Base-by-base conservation (phyloP, 1,284 basidiomycete genomes). In the Tilletia walkeri region DNA sequence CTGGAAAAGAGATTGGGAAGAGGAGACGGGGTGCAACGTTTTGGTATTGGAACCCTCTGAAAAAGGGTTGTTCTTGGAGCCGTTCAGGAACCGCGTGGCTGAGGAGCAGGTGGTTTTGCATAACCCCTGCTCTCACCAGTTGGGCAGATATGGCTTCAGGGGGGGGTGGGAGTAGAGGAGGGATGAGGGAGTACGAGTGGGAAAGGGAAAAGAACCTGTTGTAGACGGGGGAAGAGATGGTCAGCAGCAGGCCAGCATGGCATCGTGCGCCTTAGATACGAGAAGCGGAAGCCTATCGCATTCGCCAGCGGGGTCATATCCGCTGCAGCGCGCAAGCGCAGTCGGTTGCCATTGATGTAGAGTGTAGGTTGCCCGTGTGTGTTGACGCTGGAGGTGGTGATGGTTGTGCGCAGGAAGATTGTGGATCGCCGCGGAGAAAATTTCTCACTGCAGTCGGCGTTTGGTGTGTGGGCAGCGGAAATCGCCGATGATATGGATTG, bases 131-230 rank as follows among this genome's bases (percentile, higher is more conserved):
- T 63, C 59, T 38, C 18, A 36, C 34, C 59, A 63, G 30, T 63
- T 63, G 59, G 59, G 59, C 59, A 63, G 59, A 63, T 39, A 63
- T 63, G 59, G 59, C 59, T 63, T 41, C 59, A 36, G 20, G 36
- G 34, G 16, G 39, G 34, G 30, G 38, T 3, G 36, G 56, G 24
- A 61, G 56, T 30, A 18, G 56, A 36, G 7, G 14, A 18, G 56
- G 20, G 14, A 39, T 39, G 34, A 41, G 34, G 38, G 14, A 41
- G 59, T 34, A 1, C 12, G 36, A 16, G n/a, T 39, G 59, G 59
- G 59, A 20, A 39, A 16, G 39, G 14, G 34, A 36, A 39, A 38
- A 39, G 59, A 10, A 14, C n/a, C 4, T 30, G 24, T 30, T 30
- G 24, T 30, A 2, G 24, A 30, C 24, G 24, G 24, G 24, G 24